Base-by-base conservation (phyloP, 371 early-diverging fungal species). In the Rhizopus microsporus region DNA sequence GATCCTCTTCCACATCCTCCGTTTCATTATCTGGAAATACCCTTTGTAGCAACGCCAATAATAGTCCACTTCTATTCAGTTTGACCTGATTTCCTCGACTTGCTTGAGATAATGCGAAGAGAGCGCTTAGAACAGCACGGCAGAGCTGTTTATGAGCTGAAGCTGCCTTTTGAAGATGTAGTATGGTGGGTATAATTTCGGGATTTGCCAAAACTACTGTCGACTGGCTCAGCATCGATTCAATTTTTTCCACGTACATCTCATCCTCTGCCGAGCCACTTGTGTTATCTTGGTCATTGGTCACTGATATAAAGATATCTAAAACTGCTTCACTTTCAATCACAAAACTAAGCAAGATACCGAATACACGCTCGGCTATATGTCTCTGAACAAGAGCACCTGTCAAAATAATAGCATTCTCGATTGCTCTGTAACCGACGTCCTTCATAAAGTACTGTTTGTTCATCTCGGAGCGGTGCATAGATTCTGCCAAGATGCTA, bases 61-160 rank as follows among this genome's bases (percentile, higher is more conserved):
- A 55, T 0, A 88, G 62, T 3, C 87, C 88, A 40, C 77, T 76
- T 13, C 78, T 68, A 44, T 87, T 86, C 73, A 89, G 56, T 46
- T 74, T 65, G 2, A 87, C 78, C 58, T 89, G 89, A 35, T 89
- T 89, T 45, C 82, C 72, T 52, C 85, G 71, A 56, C 73, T 86
- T 38, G 76, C 77, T 40, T 81, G 72, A 3, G 85, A 67, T 32
- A 88, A 55, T 0, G 81, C 67, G 48, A 75, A 65, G 2, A 88
- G 51, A 3, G 79, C 81, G 51, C 60, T 65, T 58, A 84, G 70
- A 15, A 81, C 73, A 7, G 78, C 69, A 5, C 57, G 62, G 4
- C 75, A 74, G 1, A 88, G 59, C 8, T 72, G 62, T 12, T 62
- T 46, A 47, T 86, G 75, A 0, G 6, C 7, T 7, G 64, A 50